phyloP scores from a whole-genome alignment of 176 grass and related monocot genomes.

The Saccharum spontaneum region DNA sequence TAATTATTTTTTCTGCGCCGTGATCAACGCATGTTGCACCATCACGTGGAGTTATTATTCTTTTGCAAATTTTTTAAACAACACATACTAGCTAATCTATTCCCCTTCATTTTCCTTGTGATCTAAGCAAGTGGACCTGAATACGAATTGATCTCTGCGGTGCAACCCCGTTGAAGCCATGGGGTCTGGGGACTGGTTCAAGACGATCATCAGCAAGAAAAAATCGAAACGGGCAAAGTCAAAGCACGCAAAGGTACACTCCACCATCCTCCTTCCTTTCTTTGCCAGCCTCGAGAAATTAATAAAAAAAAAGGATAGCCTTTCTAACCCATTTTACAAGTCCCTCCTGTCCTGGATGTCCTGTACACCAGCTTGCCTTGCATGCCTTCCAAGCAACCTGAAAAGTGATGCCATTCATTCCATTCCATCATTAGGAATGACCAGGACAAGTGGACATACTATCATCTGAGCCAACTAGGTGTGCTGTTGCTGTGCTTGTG shows the following conservation, averaged over 20 bases:
- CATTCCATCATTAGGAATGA: constrained; percentile 37
- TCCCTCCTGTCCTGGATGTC: constrained; percentile 4
- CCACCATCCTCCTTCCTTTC: not conserved
- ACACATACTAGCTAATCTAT: not conserved
- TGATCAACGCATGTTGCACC: constrained; percentile 22
- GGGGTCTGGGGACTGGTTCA: constrained; percentile 91
- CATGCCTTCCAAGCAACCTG: constrained; percentile 52
- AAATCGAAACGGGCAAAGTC: constrained; percentile 60
- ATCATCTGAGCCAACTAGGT: constrained; percentile 27
- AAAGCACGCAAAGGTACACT: constrained; percentile 63
- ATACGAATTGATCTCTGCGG: constrained; percentile 23
- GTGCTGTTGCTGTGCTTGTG: constrained; percentile 25
- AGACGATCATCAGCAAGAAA: constrained; percentile 86
- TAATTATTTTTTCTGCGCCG: not conserved
- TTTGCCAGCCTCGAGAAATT: not conserved
- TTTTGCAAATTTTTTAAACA: not conserved
- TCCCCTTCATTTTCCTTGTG: constrained; percentile 23
- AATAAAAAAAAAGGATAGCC: not conserved
- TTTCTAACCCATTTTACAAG: not conserved
- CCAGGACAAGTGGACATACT: constrained; percentile 26
- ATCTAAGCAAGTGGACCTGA: constrained; percentile 26
- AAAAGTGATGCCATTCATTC: constrained; percentile 39
- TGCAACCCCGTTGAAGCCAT: constrained; percentile 46
- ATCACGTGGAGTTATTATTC: not conserved
- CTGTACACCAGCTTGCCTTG: constrained; percentile 31